Conservation (phyloP, 2,329 filamentous ascomycete species). For the Xenoacremonium recifei region DNA sequence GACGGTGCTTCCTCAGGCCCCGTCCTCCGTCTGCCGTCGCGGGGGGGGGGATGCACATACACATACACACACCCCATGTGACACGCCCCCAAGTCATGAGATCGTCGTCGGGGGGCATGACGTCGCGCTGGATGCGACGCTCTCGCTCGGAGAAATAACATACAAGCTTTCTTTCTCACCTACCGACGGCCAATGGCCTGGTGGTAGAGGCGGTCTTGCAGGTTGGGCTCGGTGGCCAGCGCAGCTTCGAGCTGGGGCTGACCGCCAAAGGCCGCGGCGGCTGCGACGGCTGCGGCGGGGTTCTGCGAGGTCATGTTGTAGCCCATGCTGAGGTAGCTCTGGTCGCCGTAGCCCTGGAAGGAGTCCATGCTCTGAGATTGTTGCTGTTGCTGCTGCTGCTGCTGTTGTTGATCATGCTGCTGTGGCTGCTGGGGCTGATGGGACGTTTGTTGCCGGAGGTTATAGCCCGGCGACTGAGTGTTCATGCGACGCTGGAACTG, state of each 20-base stretch:
- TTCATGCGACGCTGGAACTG: conserved; percentile 18
- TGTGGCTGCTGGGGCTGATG: conserved; percentile 11
- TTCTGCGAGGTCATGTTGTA: conserved; percentile 9
- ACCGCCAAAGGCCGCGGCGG: conserved; percentile 12
- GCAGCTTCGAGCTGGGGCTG: conserved; percentile 20
- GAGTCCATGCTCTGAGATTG: conserved; percentile 11
- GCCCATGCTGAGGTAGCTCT: conserved; percentile 25
- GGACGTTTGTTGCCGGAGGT: conserved; percentile 7
- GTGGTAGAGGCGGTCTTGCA: conserved; percentile 21
- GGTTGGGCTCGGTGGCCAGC: conserved; percentile 19
- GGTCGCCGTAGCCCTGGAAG: conserved; percentile 18
- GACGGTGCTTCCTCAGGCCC: too few relatives aligned
- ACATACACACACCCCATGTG: too few relatives aligned
- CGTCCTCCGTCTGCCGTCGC: too few relatives aligned
- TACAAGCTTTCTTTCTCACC: too few relatives aligned
- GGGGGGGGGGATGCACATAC: too few relatives aligned
- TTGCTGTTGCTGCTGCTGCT: conserved; percentile 11
- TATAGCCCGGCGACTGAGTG: conserved; percentile 9
- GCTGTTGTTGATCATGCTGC: conserved; percentile 10
- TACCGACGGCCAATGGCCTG: conserved; percentile 18
- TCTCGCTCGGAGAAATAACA: background rate
- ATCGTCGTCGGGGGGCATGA: too few relatives aligned
- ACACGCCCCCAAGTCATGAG: too few relatives aligned
- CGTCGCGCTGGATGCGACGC: background rate
- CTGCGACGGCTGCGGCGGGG: background rate